These are phyloP conservation scores for Harrya chromipes DNA, from an alignment of 768 basidiomycete species.

Conservation along the genomic window DNA sequence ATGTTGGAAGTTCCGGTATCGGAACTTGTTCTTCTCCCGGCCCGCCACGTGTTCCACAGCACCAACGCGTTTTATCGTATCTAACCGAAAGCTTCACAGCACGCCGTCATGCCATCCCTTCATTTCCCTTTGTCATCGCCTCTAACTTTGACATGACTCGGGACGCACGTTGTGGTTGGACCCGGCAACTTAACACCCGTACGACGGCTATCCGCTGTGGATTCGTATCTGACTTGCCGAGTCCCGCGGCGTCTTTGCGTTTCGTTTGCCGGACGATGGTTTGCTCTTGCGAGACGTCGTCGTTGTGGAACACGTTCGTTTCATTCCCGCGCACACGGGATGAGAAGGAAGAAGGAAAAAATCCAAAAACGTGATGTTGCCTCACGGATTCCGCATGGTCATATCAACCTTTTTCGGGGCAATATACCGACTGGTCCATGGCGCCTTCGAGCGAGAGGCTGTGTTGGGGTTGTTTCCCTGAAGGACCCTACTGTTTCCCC, in stretches of 20 bases:
- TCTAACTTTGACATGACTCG: too few species aligned
- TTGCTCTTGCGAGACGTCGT: slow-evolving; percentile 10
- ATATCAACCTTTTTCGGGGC: slow-evolving; percentile 10
- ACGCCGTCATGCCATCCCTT: slow-evolving; percentile 5
- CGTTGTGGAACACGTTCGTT: slow-evolving; percentile 25
- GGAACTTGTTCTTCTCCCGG: slow-evolving; percentile 22
- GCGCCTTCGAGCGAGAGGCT: slow-evolving; percentile 7
- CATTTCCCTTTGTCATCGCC: slow-evolving; percentile 9
- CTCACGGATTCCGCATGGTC: slow-evolving; percentile 31
- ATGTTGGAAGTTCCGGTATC: slow-evolving; percentile 18
- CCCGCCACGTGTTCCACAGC: slow-evolving; percentile 7
- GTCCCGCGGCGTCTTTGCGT: slow-evolving; percentile 11
- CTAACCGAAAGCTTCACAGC: slow-evolving; percentile 22
- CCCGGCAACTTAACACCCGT: not conserved
- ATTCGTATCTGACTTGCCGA: slow-evolving; percentile 20
- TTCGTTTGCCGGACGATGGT: not conserved
- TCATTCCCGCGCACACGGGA: slow-evolving; percentile 28
- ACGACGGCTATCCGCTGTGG: slow-evolving; percentile 12
- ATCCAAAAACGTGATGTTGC: slow-evolving; percentile 9
- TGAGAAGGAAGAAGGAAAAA: not conserved
- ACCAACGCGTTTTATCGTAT: slow-evolving; percentile 18
- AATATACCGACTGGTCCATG: slow-evolving; percentile 10
- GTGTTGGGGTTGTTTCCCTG: slow-evolving; percentile 10
- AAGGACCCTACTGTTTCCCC: slow-evolving; percentile 1
- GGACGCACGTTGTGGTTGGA: too few species aligned